These are phyloP conservation scores for Heliamphora exappendiculata DNA, from an alignment of 148 eudicot genomes.

Conservation along the genomic window DNA sequence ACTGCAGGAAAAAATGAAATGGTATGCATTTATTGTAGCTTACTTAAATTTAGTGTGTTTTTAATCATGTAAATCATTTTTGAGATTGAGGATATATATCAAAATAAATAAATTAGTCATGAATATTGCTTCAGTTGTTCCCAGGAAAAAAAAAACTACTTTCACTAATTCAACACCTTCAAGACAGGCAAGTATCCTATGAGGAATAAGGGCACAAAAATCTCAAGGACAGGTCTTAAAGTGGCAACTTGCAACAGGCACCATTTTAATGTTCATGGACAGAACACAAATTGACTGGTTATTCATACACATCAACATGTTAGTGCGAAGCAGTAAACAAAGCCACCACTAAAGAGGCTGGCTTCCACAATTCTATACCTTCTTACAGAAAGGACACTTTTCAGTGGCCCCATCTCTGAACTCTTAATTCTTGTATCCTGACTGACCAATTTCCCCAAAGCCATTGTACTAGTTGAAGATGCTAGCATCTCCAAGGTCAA, in stretches of 20 bases:
- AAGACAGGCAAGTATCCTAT: not conserved
- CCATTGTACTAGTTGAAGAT: conserved; percentile 48
- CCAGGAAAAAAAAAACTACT: not conserved
- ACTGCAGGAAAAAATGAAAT: not conserved
- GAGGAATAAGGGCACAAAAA: not conserved
- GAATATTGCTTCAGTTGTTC: not conserved
- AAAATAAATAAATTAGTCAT: not conserved
- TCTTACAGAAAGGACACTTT: conserved; percentile 16
- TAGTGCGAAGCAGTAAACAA: not conserved
- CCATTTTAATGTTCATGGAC: not conserved
- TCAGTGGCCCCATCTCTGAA: conserved; percentile 19
- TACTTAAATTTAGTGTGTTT: not conserved
- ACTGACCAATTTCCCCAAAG: conserved; percentile 65
- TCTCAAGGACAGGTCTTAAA: not conserved
- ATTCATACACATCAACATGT: not conserved
- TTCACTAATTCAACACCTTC: not conserved
- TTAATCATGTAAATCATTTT: not conserved
- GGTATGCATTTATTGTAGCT: not conserved
- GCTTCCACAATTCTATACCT: conserved; percentile 35
- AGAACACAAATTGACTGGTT: not conserved
- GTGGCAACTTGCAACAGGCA: not conserved
- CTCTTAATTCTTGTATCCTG: conserved; percentile 26
- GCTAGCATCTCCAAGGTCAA: conserved; percentile 66
- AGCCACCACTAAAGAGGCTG: not conserved
- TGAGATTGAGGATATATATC: not conserved